Evolutionary conservation across 371 early-diverging fungal species (phyloP), one percentile per base, ranked within the genome.

Genomic region (Zychaea mexicana): DNA sequence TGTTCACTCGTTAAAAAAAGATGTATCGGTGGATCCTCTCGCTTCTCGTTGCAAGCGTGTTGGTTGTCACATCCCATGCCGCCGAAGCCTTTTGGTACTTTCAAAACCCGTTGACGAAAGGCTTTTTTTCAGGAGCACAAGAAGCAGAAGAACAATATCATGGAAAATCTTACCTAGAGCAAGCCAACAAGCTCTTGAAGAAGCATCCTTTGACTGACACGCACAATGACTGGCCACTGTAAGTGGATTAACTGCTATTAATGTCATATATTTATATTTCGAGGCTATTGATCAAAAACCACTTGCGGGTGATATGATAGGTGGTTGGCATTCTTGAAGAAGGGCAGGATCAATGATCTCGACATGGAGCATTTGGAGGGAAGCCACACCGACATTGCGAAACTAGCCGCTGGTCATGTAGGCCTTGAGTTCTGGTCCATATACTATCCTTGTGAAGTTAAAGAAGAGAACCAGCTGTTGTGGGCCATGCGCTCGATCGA

Each of bases 381-480:
- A 53, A 67, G 74, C 19, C 82, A 82, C 52, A 82, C 82, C 4
- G 82, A 82, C 54, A 75, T 82, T 54, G 54, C 60, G n/a, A 69
- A 76, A 27, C 62, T 82, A 27, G 68, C 67, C 12, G 54, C 73
- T 42, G 87, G 88, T 6, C 80, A 77, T 36, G 66, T 90, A 8
- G 77, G 78, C 0, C 87, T 77, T 1, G 87, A 88, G 60, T 85
- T 90, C 46, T 89, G 91, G 91, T 83, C 84, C 61, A 78, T 85
- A 1, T 89, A 79, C 42, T 75, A 74, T 73, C 72, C 82, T 52
- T 72, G 81, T 28, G 76, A 75, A 17, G 68, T 66, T 12, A 65
- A 59, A 1, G 62, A 68, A 15, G 65, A 70, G 6, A 81, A 79
- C 38, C 82, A 77, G 32, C 60, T 77, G 2, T 38, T 78, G 7